phyloP scores from a whole-genome alignment of 371 early-diverging fungal genomes.

The Rhizomucor miehei region DNA sequence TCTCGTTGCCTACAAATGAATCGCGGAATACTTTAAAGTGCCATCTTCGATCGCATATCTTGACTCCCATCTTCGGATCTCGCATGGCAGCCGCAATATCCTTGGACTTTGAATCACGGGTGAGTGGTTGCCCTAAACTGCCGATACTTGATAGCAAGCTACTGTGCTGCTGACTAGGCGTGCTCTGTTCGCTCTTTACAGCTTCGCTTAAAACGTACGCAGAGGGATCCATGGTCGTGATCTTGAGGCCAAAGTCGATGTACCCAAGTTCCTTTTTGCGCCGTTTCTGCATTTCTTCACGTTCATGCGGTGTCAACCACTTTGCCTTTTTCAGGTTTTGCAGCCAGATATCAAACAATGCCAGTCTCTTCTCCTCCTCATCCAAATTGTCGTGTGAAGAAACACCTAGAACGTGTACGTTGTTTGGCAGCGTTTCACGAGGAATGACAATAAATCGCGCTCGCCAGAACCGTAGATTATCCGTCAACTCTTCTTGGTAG shows the following conservation, averaged over 20 bases:
- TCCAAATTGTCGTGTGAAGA: slow-evolving; percentile 59
- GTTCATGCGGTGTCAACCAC: slow-evolving; percentile 47
- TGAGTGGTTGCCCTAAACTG: slow-evolving; percentile 21
- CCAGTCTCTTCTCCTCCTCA: slow-evolving; percentile 89
- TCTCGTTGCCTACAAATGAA: slow-evolving; percentile 84
- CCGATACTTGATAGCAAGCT: slow-evolving; percentile 33
- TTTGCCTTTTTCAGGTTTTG: slow-evolving; percentile 70
- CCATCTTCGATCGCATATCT: slow-evolving; percentile 86
- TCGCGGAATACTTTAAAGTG: slow-evolving; percentile 75
- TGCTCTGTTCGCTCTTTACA: neutral
- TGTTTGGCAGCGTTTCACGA: slow-evolving; percentile 59
- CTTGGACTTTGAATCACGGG: slow-evolving; percentile 49
- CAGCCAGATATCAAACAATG: slow-evolving; percentile 81
- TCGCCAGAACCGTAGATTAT: slow-evolving; percentile 82
- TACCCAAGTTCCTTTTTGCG: slow-evolving; percentile 33
- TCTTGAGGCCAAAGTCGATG: slow-evolving; percentile 37
- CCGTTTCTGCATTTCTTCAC: slow-evolving; percentile 42
- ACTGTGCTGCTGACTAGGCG: slow-evolving; percentile 3
- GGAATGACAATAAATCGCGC: slow-evolving; percentile 91
- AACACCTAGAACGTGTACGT: slow-evolving; percentile 18
- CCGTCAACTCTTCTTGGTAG: slow-evolving; percentile 79
- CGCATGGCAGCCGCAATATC: slow-evolving; percentile 77
- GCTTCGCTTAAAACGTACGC: slow-evolving; percentile 27
- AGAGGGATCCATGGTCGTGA: slow-evolving; percentile 50
- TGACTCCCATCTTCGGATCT: slow-evolving; percentile 66